Percentiles rank a stretch among this genome's conserved stretches.
Evolutionary conservation across 257 asterid species (phyloP).

Genomic region (Handroanthus guayacan): DNA sequence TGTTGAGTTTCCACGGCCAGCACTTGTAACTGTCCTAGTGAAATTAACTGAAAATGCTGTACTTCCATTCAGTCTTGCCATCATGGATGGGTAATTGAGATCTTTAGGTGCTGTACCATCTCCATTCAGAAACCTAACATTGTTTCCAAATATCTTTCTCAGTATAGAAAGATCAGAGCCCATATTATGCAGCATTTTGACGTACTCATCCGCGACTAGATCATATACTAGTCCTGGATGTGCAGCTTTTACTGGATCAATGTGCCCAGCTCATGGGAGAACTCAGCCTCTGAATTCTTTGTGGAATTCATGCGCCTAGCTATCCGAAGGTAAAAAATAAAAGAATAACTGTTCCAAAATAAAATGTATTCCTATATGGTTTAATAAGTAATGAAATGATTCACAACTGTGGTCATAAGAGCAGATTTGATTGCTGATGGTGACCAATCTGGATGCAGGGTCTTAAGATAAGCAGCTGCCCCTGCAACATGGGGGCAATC

Average conservation of each 20-base stretch:
- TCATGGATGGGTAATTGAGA: slow-evolving; percentile 31
- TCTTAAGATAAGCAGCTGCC: slow-evolving; percentile 33
- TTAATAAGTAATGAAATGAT: background rate
- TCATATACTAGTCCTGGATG: slow-evolving; percentile 29
- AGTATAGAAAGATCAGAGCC: background rate
- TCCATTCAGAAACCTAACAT: background rate
- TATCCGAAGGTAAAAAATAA: background rate
- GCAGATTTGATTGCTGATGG: slow-evolving; percentile 33
- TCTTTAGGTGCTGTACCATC: background rate
- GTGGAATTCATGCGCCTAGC: slow-evolving; percentile 27
- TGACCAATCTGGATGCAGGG: slow-evolving; percentile 30
- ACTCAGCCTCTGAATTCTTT: slow-evolving; percentile 16
- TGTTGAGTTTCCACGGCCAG: slow-evolving; percentile 12
- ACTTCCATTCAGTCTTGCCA: too few relatives aligned
- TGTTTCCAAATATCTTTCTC: background rate
- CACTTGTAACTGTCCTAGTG: slow-evolving; percentile 26
- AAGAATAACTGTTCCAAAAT: background rate
- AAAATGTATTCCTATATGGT: too few relatives aligned
- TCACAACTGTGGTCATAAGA: slow-evolving; percentile 32
- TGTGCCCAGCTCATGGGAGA: slow-evolving; percentile 29
- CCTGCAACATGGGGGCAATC: slow-evolving; percentile 35
- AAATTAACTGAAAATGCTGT: slow-evolving; percentile 7
- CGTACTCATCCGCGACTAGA: background rate
- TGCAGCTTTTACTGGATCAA: slow-evolving; percentile 29
- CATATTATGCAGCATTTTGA: slow-evolving; percentile 20